A percentile compares a stretch with the other conserved stretches of the same genome.
phyloP scores from a whole-genome alignment of 2,329 filamentous ascomycete species.

The Xylariaceae sp. region DNA sequence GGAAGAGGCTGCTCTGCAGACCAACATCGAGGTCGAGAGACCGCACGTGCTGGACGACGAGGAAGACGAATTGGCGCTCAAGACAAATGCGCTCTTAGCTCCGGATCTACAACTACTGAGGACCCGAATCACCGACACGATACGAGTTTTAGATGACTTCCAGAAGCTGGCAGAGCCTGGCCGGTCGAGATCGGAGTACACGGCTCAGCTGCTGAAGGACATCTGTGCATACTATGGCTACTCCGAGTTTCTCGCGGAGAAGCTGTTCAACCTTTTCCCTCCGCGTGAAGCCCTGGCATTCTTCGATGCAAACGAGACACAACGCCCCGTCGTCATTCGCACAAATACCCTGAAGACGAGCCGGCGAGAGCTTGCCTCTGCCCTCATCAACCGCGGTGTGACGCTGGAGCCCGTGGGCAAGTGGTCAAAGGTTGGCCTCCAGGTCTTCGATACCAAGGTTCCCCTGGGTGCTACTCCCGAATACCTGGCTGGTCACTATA shows the following conservation, averaged over 20 bases:
- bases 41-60: constrained; percentile 59
- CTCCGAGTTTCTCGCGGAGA: constrained; percentile 88
- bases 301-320: constrained; percentile 96
- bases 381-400: constrained; percentile 51
- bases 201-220: constrained; percentile 76
- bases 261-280: constrained; percentile 87
- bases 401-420: constrained; percentile 95
- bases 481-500: constrained; percentile 96
- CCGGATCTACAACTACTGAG: constrained; percentile 87
- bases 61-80: constrained; percentile 51
- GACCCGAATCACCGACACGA: constrained; percentile 83
- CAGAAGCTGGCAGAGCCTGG: constrained; percentile 71
- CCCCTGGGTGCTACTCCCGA: constrained; percentile 85
- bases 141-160: constrained; percentile 86
- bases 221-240: constrained; percentile 97
- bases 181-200: constrained; percentile 82
- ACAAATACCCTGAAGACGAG: constrained; percentile 87
- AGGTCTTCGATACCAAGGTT: constrained; percentile 79
- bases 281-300: constrained; percentile 84
- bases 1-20: constrained; percentile 78
- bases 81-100: constrained; percentile 60
- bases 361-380: constrained; percentile 65
- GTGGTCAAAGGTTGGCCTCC: constrained; percentile 96
- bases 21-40: constrained; percentile 78
- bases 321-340: constrained; percentile 87